Evolutionary conservation across 805 yeast species (phyloP).

Genomic region (Groenewaldozyma tartarivorans): DNA sequence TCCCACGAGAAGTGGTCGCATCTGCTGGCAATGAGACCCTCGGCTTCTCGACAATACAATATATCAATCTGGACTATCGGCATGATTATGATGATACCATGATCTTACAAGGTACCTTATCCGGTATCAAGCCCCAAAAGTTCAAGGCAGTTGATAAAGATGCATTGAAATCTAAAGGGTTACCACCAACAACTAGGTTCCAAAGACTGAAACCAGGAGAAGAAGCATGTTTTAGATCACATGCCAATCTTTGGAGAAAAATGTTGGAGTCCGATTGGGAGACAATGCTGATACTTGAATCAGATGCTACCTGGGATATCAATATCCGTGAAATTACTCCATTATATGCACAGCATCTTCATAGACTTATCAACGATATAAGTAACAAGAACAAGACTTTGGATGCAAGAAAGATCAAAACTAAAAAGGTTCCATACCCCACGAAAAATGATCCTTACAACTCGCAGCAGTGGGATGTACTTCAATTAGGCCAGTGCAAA

Average conservation of each 20-base stretch:
- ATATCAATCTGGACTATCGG: slow-evolving; percentile 9
- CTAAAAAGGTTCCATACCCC: no score
- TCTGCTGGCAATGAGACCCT: slow-evolving; percentile 11
- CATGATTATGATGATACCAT: slow-evolving; percentile 10
- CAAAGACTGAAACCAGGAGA: background rate
- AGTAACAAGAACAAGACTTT: no score
- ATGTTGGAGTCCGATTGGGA: slow-evolving; percentile 5
- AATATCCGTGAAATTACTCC: slow-evolving; percentile 2
- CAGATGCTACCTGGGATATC: slow-evolving; percentile 13
- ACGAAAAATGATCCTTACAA: slow-evolving; percentile 10
- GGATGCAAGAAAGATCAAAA: background rate
- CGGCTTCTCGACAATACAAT: slow-evolving; percentile 9
- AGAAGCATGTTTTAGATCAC: slow-evolving; percentile 9
- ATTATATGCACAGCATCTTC: slow-evolving; percentile 5
- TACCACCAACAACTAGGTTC: slow-evolving; percentile 8
- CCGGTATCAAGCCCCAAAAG: slow-evolving; percentile 3
- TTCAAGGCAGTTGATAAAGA: slow-evolving; percentile 1
- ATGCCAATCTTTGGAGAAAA: slow-evolving; percentile 11
- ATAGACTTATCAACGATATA: slow-evolving; percentile 6
- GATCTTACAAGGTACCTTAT: slow-evolving; percentile 4
- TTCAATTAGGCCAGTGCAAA: slow-evolving; percentile 6
- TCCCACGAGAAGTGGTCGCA: no score
- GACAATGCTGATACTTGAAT: slow-evolving; percentile 9
- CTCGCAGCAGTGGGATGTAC: slow-evolving; percentile 8
- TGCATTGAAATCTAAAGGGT: slow-evolving; percentile 1